Conservation (phyloP, 257 asterid genomes). For the Ocimum tenuiflorum region DNA sequence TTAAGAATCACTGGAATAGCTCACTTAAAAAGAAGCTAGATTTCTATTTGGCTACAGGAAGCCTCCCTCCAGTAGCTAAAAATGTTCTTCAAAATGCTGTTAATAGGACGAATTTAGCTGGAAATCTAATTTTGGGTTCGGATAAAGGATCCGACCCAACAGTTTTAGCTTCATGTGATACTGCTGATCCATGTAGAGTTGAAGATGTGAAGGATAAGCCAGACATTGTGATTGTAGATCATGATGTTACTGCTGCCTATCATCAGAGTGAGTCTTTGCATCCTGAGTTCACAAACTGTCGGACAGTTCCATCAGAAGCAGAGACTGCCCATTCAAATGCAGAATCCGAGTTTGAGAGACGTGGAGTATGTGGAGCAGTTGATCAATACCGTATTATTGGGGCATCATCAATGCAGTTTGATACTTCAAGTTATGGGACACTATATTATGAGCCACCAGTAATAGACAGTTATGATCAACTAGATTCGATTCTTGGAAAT, state of each 20-base stretch:
- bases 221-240: slow-evolving; percentile 24
- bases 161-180: slow-evolving; percentile 36
- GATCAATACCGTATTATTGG: slow-evolving; percentile 34
- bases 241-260: slow-evolving; percentile 28
- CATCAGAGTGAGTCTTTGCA: slow-evolving; percentile 30
- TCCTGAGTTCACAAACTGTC: slow-evolving; percentile 31
- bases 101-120: slow-evolving; percentile 30
- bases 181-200: slow-evolving; percentile 28
- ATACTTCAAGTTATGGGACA: slow-evolving; percentile 44
- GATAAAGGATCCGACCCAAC: slow-evolving; percentile 34
- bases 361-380: slow-evolving; percentile 16
- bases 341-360: slow-evolving; percentile 27
- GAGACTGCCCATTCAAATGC: slow-evolving; percentile 27
- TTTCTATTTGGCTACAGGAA: slow-evolving; percentile 80
- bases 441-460: slow-evolving; percentile 69
- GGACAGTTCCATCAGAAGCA: slow-evolving; percentile 29
- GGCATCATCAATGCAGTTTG: slow-evolving; percentile 29
- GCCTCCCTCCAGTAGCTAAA: slow-evolving; percentile 67
- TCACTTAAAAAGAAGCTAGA: slow-evolving; percentile 90
- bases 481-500: slow-evolving; percentile 34
- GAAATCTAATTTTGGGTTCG: slow-evolving; percentile 26
- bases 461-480: slow-evolving; percentile 28
- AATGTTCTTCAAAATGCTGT: slow-evolving; percentile 33
- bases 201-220: slow-evolving; percentile 38
- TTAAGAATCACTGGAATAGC: slow-evolving; percentile 99